A percentile compares a stretch with the other conserved stretches of the same genome.
Evolutionary conservation across 306 rosid species (phyloP).

Genomic region (Prunus davidiana): DNA sequence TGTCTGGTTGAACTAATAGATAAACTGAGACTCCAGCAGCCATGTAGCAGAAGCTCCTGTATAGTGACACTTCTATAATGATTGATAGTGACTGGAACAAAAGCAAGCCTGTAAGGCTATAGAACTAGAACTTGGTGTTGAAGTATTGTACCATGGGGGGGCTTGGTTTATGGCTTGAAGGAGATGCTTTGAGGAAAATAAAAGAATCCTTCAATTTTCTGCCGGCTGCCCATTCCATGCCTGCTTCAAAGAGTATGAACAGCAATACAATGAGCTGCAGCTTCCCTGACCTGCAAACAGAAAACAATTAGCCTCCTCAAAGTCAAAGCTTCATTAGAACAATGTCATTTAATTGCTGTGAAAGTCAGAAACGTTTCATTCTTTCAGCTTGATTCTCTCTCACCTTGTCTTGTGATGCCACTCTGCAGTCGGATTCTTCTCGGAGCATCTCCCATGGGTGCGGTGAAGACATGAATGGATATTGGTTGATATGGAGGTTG

Average conservation of each 20-base stretch:
- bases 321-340: background rate
- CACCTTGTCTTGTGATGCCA: conserved; percentile 30
- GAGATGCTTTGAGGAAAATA: background rate
- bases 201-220: background rate
- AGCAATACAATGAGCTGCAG: background rate
- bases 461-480: background rate
- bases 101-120: background rate
- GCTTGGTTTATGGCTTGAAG: background rate
- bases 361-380: background rate
- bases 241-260: background rate
- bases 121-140: background rate
- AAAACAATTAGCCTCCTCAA: too few species aligned
- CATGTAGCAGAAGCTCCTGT: background rate
- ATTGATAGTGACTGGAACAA: background rate
- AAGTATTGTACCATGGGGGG: background rate
- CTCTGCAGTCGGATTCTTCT: background rate
- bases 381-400: conserved; percentile 25
- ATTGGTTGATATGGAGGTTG: background rate
- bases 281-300: conserved; percentile 37
- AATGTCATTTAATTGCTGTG: background rate
- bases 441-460: background rate
- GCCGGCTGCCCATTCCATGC: background rate
- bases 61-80: background rate
- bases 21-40: background rate
- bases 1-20: background rate